Evolutionary conservation across 345 rosid genomes (phyloP).

Genomic region (Anastatica hierochuntica): DNA sequence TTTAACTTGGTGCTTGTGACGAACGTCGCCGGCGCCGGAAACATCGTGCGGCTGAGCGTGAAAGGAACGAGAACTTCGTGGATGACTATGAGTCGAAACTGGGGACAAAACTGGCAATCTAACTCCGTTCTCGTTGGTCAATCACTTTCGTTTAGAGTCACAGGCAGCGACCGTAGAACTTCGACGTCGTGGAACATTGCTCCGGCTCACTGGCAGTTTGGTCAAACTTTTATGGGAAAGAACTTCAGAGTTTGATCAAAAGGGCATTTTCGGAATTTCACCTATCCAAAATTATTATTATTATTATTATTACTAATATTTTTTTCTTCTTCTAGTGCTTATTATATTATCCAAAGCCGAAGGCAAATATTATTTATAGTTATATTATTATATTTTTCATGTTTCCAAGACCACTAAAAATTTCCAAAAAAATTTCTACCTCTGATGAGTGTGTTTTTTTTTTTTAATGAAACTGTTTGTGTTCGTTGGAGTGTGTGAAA

Average conservation of each 20-base stretch:
- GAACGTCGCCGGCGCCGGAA: conserved; percentile 56
- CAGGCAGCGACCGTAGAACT: conserved; percentile 53
- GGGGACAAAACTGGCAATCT: conserved; percentile 70
- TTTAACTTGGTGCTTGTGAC: conserved; percentile 53
- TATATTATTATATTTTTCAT: not conserved
- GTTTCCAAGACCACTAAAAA: conserved; percentile 8
- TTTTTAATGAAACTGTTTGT: too few species aligned
- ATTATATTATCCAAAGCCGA: too few species aligned
- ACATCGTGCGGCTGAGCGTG: conserved; percentile 37
- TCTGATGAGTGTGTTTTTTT: not conserved
- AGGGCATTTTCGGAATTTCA: conserved; percentile 3
- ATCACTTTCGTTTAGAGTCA: conserved; percentile 47
- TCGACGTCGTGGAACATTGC: conserved; percentile 66
- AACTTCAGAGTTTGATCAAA: conserved; percentile 42
- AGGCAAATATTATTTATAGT: too few species aligned
- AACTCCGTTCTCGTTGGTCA: conserved; percentile 49
- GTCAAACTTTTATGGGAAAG: conserved; percentile 62
- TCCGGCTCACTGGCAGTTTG: conserved; percentile 62
- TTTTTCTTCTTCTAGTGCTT: too few species aligned
- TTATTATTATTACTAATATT: not conserved
- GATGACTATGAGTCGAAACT: conserved; percentile 57
- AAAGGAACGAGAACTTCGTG: conserved; percentile 44
- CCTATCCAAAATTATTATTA: not conserved
- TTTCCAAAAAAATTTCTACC: not conserved
- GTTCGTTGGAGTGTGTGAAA: too few species aligned